Evolutionary conservation across 225 moss, liverwort and hornwort genomes (phyloP), one percentile per base, ranked within the genome.

Genomic region (Anthoceros angustus): DNA sequence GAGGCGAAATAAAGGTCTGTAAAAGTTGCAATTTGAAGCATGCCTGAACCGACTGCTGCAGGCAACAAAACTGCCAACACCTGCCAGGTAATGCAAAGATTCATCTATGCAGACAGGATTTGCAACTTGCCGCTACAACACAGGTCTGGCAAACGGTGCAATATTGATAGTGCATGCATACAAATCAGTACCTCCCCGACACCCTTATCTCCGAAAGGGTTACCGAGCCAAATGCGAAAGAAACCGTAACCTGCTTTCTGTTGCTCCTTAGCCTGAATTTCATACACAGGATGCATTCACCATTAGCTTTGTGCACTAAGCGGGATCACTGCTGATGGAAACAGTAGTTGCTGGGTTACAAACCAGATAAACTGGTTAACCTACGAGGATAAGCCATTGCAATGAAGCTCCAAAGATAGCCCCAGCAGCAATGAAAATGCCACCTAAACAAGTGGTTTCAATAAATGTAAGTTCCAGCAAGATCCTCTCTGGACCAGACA

Each of bases 1-100:
- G 98, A 98, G 49, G 92, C 89, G 64, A 98, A 98, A 76, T 87
- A 81, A 24, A 98, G 89, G 63, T 98, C 98, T 48, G 92, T 98
- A 74, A 86, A 92, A 12, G 98, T 89, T 14, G 98, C 92, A 55
- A 98, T 77, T 79, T 98, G 98, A 25, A 87, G 87, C 81, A 92
- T 74, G 61, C 98, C 98, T 42, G 98, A 98, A 23, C 83, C 80
- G 55, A 88, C 40, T 20, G 83, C 80, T 63, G 98, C 98, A 69
- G 98, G 98, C 42, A 98, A 50, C 82, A 98, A 76, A 23, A 98
- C 84, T 46, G 80, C 71, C 67, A 92, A 72, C 67, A 98, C 71
- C 82, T 82, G 79, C 11, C 40, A 61, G 48, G 20, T 9, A 67
- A 0, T 18, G 12, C 3, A 45, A 69, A 14, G 42, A 41, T 7